phyloP scores from a whole-genome alignment of 2,329 filamentous ascomycete species.

The Alternaria arbusti region DNA sequence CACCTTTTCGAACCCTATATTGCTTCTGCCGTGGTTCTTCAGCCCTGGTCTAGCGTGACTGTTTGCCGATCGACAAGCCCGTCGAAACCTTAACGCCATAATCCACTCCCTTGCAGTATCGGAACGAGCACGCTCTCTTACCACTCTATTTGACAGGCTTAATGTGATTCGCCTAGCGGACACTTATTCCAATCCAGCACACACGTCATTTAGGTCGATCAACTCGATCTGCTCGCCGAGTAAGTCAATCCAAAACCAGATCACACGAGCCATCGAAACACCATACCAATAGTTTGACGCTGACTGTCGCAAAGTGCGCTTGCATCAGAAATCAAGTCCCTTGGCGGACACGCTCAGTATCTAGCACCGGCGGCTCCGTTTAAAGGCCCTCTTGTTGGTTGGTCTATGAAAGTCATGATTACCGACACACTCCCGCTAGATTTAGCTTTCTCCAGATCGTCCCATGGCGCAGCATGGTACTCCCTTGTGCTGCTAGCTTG shows the following conservation, averaged over 20 bases:
- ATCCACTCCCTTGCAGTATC: background rate
- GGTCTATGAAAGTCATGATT: background rate
- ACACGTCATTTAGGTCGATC: background rate
- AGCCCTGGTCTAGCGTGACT: background rate
- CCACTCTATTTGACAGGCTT: background rate
- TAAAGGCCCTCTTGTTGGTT: background rate
- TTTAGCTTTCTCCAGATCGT: background rate
- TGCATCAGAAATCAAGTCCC: background rate
- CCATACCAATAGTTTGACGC: background rate
- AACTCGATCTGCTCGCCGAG: background rate
- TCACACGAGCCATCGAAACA: background rate
- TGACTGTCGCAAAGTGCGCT: background rate
- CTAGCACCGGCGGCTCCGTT: background rate
- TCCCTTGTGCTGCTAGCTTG: background rate
- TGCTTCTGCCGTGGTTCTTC: constrained; percentile 1
- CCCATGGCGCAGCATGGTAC: background rate
- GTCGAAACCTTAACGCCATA: background rate
- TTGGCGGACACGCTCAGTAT: background rate
- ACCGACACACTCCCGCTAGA: background rate
- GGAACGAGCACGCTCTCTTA: background rate
- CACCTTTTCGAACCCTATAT: background rate
- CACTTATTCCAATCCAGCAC: background rate
- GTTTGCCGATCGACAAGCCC: background rate
- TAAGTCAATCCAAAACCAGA: background rate
- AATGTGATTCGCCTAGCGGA: background rate